Conservation (phyloP, 225 moss, liverwort and hornwort genomes). For the Lunularia cruciata region DNA sequence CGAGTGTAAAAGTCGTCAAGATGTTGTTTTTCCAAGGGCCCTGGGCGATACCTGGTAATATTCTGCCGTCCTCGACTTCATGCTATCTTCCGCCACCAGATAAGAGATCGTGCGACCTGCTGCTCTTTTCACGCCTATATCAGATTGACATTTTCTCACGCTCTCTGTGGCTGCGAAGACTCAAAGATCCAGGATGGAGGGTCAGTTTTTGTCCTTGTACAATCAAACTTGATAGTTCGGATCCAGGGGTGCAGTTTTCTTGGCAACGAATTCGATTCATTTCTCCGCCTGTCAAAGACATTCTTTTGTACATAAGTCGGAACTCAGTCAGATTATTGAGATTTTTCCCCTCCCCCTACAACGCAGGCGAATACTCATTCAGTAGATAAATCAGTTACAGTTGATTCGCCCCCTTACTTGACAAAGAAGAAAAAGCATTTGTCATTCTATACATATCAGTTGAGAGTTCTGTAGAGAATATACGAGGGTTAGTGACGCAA, state of each 20-base stretch:
- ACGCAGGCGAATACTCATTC: neutral
- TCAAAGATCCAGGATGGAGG: slow-evolving; percentile 12
- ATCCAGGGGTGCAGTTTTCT: slow-evolving; percentile 2
- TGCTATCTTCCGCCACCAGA: slow-evolving; percentile 2
- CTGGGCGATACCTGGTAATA: slow-evolving; percentile 3
- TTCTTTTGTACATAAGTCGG: slow-evolving; percentile 20
- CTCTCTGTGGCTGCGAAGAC: slow-evolving; percentile 11
- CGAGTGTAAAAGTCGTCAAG: slow-evolving; percentile 13
- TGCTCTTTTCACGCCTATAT: neutral
- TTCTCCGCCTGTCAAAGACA: neutral
- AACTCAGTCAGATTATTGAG: neutral
- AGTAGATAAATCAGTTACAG: slow-evolving; percentile 6
- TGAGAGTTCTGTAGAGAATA: slow-evolving; percentile 13
- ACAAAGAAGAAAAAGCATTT: neutral
- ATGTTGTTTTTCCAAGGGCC: neutral
- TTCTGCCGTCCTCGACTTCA: slow-evolving; percentile 10
- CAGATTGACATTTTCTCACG: neutral
- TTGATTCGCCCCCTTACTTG: neutral
- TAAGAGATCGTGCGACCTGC: slow-evolving; percentile 7
- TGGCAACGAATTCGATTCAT: slow-evolving; percentile 10
- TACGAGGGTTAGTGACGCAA: slow-evolving; percentile 1
- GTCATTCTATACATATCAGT: neutral
- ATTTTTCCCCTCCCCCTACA: neutral
- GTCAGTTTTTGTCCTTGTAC: slow-evolving; percentile 12
- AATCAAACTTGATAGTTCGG: neutral